Evolutionary conservation across 345 rosid species (phyloP).

Genomic region (Abelmoschus esculentus): DNA sequence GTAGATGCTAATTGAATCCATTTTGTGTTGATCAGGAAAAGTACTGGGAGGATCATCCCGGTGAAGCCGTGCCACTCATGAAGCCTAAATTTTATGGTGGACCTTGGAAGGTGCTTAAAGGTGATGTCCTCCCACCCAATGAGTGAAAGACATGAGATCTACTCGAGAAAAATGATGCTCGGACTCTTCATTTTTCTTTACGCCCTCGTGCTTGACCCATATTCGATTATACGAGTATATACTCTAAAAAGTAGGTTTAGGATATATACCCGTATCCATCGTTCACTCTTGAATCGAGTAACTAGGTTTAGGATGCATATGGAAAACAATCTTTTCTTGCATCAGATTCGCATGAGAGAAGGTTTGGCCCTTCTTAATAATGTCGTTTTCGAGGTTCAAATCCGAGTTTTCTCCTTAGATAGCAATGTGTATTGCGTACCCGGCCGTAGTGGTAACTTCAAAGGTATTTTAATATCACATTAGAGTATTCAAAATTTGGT

Average conservation of each 20-base stretch:
- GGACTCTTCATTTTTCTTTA: not conserved
- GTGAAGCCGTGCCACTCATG: conserved; percentile 78
- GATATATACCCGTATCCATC: not conserved
- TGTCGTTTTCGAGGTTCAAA: not conserved
- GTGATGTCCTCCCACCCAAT: conserved; percentile 45
- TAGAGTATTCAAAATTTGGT: no score
- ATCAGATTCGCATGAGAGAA: not conserved
- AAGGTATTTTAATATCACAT: no score
- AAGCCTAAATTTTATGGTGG: conserved; percentile 62
- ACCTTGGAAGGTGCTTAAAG: conserved; percentile 78
- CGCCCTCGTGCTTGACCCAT: not conserved
- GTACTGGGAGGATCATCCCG: conserved; percentile 92
- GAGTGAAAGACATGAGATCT: not conserved
- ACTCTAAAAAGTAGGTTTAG: no score
- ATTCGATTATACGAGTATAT: not conserved
- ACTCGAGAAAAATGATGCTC: not conserved
- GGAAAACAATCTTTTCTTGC: not conserved
- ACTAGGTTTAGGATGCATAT: not conserved
- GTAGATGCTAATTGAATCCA: not conserved
- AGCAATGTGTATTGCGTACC: no score
- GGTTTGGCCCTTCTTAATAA: not conserved
- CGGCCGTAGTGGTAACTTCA: no score
- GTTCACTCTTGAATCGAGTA: not conserved
- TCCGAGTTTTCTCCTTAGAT: no score
- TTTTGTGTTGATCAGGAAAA: conserved; percentile 51